Conservation (phyloP, 208 protist species). For the Willaertia magna region DNA sequence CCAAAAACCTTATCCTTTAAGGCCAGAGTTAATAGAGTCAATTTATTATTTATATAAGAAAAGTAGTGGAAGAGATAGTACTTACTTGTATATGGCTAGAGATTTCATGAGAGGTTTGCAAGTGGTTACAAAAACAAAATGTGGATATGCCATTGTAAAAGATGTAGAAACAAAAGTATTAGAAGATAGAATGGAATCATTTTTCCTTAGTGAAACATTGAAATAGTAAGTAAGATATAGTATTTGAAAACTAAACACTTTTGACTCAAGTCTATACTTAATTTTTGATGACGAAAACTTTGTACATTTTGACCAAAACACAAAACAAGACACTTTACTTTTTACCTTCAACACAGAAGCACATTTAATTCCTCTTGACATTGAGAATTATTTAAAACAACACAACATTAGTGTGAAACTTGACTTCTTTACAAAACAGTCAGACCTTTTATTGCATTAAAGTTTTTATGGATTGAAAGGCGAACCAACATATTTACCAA, state of each 20-base stretch:
- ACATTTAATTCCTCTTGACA: constrained; percentile 16
- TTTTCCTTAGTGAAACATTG: constrained; percentile 80
- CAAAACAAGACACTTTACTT: background rate
- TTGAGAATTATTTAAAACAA: background rate
- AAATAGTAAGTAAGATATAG: too few species aligned
- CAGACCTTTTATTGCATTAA: too few species aligned
- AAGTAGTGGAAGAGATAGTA: constrained; percentile 26
- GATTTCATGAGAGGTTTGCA: constrained; percentile 48
- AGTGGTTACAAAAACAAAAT: constrained; percentile 34
- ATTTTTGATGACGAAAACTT: constrained; percentile 55
- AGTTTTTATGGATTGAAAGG: too few species aligned
- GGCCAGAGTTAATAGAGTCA: constrained; percentile 49
- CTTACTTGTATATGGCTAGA: constrained; percentile 45
- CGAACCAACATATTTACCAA: too few species aligned
- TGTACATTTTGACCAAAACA: constrained; percentile 9
- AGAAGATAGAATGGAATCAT: constrained; percentile 75
- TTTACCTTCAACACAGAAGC: constrained; percentile 27
- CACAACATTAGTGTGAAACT: background rate
- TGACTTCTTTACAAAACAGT: background rate
- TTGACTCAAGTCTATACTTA: too few species aligned
- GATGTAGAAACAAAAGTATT: constrained; percentile 25
- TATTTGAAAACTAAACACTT: too few species aligned
- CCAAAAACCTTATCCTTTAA: constrained; percentile 40
- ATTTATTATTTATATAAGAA: constrained; percentile 40
- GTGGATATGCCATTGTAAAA: constrained; percentile 41